These are phyloP conservation scores for Herpetomonas samuelpessoai DNA, from an alignment of 208 protist species.

Conservation along the genomic window DNA sequence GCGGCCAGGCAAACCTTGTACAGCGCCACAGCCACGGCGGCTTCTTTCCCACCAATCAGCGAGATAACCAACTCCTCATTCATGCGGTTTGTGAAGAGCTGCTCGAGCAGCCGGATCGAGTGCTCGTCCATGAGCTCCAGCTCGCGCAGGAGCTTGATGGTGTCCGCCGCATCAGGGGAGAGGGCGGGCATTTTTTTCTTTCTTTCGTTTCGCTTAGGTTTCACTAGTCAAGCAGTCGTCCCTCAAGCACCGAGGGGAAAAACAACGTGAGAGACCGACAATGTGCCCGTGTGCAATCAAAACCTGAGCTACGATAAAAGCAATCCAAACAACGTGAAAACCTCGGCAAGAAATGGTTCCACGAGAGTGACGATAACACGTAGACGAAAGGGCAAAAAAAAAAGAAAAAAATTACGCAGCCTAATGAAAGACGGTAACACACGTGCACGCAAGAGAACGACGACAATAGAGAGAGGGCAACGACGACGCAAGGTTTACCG, in stretches of 20 bases:
- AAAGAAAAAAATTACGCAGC: constrained; percentile 8
- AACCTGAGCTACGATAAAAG: constrained; percentile 5
- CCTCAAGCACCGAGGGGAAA: not conserved
- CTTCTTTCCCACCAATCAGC: constrained; percentile 53
- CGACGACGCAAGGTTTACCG: not conserved
- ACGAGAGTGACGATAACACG: constrained; percentile 3
- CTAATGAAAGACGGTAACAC: constrained; percentile 10
- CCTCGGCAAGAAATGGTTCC: not conserved
- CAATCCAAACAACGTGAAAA: constrained; percentile 8
- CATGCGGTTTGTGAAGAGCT: constrained; percentile 69
- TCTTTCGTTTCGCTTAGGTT: constrained; percentile 10
- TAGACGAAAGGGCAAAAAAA: constrained; percentile 8
- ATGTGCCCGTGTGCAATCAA: too few relatives aligned
- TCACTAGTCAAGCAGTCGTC: not conserved
- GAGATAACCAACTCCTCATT: constrained; percentile 48
- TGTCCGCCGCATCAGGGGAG: constrained; percentile 64
- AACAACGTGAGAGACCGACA: not conserved
- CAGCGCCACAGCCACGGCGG: constrained; percentile 49
- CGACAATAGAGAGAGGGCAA: constrained; percentile 7
- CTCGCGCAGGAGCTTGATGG: constrained; percentile 57
- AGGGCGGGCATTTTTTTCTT: constrained; percentile 48
- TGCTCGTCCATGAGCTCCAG: constrained; percentile 62
- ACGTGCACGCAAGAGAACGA: constrained; percentile 12
- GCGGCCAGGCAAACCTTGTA: constrained; percentile 45
- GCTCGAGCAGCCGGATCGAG: constrained; percentile 60